A percentile compares a stretch with the other conserved stretches of the same genome.
Evolutionary conservation across 129 eudicot species (phyloP).

Genomic region (Artemisia argyi): DNA sequence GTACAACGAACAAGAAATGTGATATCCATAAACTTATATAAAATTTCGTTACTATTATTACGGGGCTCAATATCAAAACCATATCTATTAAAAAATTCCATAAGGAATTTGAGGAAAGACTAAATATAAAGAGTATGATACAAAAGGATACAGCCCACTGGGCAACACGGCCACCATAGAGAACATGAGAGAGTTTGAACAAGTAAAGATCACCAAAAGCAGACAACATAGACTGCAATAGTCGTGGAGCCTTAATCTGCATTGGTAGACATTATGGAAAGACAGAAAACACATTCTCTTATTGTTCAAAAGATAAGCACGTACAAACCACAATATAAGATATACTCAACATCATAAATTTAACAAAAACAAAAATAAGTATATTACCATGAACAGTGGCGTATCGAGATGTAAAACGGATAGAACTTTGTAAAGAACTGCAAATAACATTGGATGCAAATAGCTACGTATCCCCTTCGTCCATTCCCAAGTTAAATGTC

Average conservation of each 20-base stretch:
- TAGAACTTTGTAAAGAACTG: constrained; percentile 72
- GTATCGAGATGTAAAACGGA: constrained; percentile 67
- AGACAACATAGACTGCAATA: constrained; percentile 73
- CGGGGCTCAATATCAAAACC: not conserved
- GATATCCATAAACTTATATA: constrained; percentile 14
- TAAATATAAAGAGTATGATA: constrained; percentile 12
- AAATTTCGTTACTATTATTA: not conserved
- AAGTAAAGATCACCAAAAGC: constrained; percentile 92
- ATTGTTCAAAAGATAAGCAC: constrained; percentile 10
- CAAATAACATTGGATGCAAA: constrained; percentile 90
- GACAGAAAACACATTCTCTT: constrained; percentile 2
- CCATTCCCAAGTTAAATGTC: constrained; percentile 99
- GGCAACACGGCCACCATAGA: constrained; percentile 69
- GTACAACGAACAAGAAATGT: constrained; percentile 20
- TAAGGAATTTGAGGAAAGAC: not conserved
- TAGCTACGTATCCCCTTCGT: constrained; percentile 81
- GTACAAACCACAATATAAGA: not conserved
- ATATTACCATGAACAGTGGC: constrained; percentile 77
- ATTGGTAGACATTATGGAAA: not conserved
- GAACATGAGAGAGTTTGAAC: constrained; percentile 61
- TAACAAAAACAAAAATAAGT: not conserved
- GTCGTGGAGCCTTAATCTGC: constrained; percentile 80
- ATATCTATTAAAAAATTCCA: too few species aligned
- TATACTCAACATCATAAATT: not conserved
- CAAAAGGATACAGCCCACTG: constrained; percentile 85